Evolutionary conservation across 2,329 filamentous ascomycete species (phyloP).

Genomic region (Colletotrichum tanaceti): DNA sequence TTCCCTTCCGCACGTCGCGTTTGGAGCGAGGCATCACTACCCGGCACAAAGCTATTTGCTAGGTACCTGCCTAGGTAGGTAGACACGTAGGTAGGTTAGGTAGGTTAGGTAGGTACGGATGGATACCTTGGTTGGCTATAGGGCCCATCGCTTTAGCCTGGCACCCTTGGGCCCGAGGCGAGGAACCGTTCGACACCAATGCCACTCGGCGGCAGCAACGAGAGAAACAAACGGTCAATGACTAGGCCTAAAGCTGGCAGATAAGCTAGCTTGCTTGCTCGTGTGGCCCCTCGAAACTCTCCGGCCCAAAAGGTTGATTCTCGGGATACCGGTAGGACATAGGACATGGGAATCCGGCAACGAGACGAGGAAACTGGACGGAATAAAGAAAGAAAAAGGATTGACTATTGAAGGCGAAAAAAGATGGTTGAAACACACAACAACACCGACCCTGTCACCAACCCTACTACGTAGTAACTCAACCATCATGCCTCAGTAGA

Average conservation of each 20-base stretch:
- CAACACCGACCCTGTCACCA: neutral
- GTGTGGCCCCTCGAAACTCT: neutral
- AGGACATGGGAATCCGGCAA: neutral
- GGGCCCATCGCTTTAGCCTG: neutral
- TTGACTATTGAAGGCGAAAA: too few relatives aligned
- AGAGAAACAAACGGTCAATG: neutral
- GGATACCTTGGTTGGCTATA: neutral
- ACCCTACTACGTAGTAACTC: too few relatives aligned
- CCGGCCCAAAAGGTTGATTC: neutral
- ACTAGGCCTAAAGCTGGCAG: neutral
- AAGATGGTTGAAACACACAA: neutral
- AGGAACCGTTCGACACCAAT: neutral
- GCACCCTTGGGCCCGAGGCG: neutral
- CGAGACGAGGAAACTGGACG: neutral
- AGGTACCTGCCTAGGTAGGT: too few relatives aligned
- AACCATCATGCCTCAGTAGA: too few relatives aligned
- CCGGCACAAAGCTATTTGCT: too few relatives aligned
- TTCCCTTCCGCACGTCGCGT: conserved; percentile 1
- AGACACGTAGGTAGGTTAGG: too few relatives aligned
- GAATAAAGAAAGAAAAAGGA: neutral
- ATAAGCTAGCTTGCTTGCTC: neutral
- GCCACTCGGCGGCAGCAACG: neutral
- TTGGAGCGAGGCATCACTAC: conserved; percentile 5
- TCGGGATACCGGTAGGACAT: neutral
- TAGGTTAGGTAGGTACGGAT: too few relatives aligned